Evolutionary conservation across 2,329 filamentous ascomycete genomes (phyloP).

Genomic region (Neoascochyta sp.): DNA sequence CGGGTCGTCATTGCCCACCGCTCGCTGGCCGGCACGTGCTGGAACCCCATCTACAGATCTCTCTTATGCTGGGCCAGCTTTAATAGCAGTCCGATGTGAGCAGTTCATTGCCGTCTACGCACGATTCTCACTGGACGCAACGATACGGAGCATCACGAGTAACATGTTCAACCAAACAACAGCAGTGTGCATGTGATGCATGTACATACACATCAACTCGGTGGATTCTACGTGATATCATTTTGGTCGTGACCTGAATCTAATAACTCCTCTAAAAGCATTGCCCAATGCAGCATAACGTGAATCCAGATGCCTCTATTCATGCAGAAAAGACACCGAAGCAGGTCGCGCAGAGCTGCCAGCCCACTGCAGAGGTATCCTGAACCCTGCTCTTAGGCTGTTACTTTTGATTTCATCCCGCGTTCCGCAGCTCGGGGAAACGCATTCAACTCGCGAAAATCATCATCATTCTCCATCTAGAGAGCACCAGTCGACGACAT

Average conservation of each 20-base stretch:
- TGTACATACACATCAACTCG: too few relatives aligned
- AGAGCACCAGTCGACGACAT: constrained; percentile 88
- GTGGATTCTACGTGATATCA: constrained; percentile 30
- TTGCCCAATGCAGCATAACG: constrained; percentile 37
- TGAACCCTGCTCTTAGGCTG: constrained; percentile 28
- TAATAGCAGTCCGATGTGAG: too few relatives aligned
- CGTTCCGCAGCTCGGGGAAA: constrained; percentile 23
- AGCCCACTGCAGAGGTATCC: constrained; percentile 31
- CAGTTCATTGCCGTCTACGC: too few relatives aligned
- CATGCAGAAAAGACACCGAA: constrained; percentile 29
- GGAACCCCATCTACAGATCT: too few relatives aligned
- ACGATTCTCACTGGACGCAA: too few relatives aligned
- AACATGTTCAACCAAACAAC: too few relatives aligned
- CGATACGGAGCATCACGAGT: too few relatives aligned
- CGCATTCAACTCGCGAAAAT: constrained; percentile 25
- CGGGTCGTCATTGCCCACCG: too few relatives aligned
- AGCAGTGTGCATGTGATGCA: too few relatives aligned
- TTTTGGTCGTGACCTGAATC: constrained; percentile 36
- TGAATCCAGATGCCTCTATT: constrained; percentile 35
- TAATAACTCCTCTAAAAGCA: constrained; percentile 41
- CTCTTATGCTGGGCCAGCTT: too few relatives aligned
- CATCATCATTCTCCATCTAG: constrained; percentile 45
- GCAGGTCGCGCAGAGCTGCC: constrained; percentile 34
- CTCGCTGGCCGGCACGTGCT: too few relatives aligned
- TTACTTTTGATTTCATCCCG: constrained; percentile 27